phyloP scores from a whole-genome alignment of 768 basidiomycete genomes.

The Lactarius hatsudake region DNA sequence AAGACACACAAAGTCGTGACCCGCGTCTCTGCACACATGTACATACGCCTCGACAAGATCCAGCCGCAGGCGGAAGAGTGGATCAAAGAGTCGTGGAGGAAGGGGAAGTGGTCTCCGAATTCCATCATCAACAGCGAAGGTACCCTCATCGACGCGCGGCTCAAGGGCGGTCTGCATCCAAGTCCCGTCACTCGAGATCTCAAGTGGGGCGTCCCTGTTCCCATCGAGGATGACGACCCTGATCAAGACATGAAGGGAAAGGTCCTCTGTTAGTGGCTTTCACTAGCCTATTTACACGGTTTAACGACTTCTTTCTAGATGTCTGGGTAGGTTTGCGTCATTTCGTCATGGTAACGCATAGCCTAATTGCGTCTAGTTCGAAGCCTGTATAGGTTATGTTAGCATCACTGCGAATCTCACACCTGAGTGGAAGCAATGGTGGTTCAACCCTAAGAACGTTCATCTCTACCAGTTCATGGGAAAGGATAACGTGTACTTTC shows the following conservation, averaged over 20 bases:
- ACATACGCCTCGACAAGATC: constrained; percentile 78
- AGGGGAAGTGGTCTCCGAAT: constrained; percentile 91
- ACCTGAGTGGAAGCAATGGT: constrained; percentile 94
- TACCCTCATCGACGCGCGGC: constrained; percentile 82
- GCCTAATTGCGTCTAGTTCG: constrained; percentile 57
- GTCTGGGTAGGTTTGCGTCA: constrained; percentile 75
- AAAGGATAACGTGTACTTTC: constrained; percentile 99
- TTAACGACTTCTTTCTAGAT: constrained; percentile 45
- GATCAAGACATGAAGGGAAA: constrained; percentile 87
- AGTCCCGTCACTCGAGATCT: constrained; percentile 93
- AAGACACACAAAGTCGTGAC: constrained; percentile 75
- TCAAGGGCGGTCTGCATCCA: constrained; percentile 81
- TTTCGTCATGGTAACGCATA: not conserved
- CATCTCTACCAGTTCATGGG: constrained; percentile 99
- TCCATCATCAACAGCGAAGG: constrained; percentile 87
- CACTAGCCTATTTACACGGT: not conserved
- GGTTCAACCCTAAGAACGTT: constrained; percentile 89
- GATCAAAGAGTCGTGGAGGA: constrained; percentile 75
- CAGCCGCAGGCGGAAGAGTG: constrained; percentile 84
- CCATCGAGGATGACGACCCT: constrained; percentile 65
- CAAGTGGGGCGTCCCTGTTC: constrained; percentile 95
- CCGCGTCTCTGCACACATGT: constrained; percentile 84
- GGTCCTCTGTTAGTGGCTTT: constrained; percentile 77
- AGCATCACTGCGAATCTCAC: constrained; percentile 97
- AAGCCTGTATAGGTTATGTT: constrained; percentile 94